Conservation (phyloP, 2,329 filamentous ascomycete genomes). For the Cladosporium sp. region DNA sequence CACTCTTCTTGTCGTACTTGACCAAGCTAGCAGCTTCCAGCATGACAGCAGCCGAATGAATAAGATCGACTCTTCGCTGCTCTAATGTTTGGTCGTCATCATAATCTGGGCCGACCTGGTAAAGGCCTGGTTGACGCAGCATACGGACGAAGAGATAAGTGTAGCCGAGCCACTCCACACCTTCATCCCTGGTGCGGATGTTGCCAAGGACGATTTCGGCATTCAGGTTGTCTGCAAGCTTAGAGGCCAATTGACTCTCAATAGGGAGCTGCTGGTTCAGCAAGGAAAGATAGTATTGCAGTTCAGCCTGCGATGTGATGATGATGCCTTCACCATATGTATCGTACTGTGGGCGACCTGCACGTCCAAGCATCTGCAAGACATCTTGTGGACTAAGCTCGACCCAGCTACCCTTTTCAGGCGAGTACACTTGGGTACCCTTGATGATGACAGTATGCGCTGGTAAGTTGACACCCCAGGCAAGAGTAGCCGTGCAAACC, state of each 20-base stretch:
- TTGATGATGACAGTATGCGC: slow-evolving; percentile 99
- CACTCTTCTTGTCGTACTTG: slow-evolving; percentile 93
- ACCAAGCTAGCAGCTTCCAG: slow-evolving; percentile 83
- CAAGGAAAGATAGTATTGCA: slow-evolving; percentile 94
- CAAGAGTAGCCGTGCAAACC: slow-evolving; percentile 94
- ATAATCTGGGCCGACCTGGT: slow-evolving; percentile 94
- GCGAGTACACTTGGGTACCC: slow-evolving; percentile 95
- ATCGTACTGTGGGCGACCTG: slow-evolving; percentile 92
- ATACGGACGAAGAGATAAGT: slow-evolving; percentile 97
- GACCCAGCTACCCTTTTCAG: slow-evolving; percentile 97
- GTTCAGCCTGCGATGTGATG: slow-evolving; percentile 90
- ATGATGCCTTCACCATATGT: slow-evolving; percentile 98
- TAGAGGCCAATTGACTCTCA: slow-evolving; percentile 91
- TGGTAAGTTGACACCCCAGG: slow-evolving; percentile 97
- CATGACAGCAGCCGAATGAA: slow-evolving; percentile 86
- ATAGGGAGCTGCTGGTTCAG: slow-evolving; percentile 97
- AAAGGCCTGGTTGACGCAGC: slow-evolving; percentile 89
- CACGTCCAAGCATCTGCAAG: slow-evolving; percentile 96
- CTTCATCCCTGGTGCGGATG: slow-evolving; percentile 84
- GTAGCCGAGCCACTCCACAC: slow-evolving; percentile 98
- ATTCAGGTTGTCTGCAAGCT: slow-evolving; percentile 91
- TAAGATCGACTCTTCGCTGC: slow-evolving; percentile 94
- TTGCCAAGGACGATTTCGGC: slow-evolving; percentile 95
- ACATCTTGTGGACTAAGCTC: slow-evolving; percentile 97
- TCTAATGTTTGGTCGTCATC: slow-evolving; percentile 87